Percentiles rank a stretch among this genome's conserved stretches.
These are phyloP conservation scores for Suillus alpinus DNA, from an alignment of 768 basidiomycete species.

Conservation along the genomic window DNA sequence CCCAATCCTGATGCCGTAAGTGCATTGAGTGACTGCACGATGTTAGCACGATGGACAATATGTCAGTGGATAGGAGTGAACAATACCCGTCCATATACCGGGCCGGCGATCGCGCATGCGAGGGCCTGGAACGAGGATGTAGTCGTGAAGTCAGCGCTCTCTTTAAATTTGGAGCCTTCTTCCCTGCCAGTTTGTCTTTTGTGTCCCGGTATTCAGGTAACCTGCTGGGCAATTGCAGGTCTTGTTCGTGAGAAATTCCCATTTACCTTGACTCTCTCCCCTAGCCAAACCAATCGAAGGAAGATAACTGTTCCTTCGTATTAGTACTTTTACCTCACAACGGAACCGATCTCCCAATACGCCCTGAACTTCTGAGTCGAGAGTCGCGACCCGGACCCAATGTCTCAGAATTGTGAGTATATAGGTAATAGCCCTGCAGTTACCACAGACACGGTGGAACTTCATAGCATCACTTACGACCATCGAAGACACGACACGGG, in stretches of 20 bases:
- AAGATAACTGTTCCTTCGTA: neutral
- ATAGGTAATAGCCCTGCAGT: neutral
- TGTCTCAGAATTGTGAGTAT: neutral
- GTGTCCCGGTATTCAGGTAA: neutral
- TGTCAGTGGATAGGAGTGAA: neutral
- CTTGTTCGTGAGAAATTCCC: neutral
- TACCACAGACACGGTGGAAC: neutral
- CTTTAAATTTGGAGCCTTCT: neutral
- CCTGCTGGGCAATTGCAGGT: neutral
- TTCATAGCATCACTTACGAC: neutral
- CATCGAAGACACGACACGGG: constrained; percentile 3
- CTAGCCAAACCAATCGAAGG: neutral
- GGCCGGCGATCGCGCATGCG: neutral
- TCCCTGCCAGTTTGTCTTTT: neutral
- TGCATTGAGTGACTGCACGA: neutral
- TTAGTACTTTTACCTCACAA: neutral
- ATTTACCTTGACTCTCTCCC: neutral
- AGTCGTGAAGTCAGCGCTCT: neutral
- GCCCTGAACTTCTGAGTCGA: neutral
- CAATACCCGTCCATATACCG: neutral
- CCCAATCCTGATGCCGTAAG: neutral
- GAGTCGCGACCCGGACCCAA: neutral
- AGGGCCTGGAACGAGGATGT: neutral
- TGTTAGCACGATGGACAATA: neutral
- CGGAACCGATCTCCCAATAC: neutral